Evolutionary conservation across 768 basidiomycete genomes (phyloP), one percentile per base, ranked within the genome.

Genomic region (Auriscalpium microsporum): DNA sequence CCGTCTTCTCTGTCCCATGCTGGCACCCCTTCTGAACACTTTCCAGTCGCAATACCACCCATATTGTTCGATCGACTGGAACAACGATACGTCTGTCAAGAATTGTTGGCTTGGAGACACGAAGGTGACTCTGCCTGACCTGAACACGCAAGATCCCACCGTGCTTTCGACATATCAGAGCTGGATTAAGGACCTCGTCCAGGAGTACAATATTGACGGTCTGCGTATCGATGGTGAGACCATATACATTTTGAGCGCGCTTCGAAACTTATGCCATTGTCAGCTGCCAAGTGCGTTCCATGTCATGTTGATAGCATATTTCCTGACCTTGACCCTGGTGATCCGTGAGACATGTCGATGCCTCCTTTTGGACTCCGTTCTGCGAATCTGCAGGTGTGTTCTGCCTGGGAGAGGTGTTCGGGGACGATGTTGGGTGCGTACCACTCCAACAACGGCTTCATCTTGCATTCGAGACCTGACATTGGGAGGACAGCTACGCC

Each of bases 81-180:
- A 72, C 34, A 89, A 93, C 64, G 69, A 73, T 37, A 86, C 83
- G 4, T 83, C 84, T 58, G 78, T 86, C 63, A 80, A 91, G 69
- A 65, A 78, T 42, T 92, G 91, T 68, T 94, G 91, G 90, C 72
- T 94, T 16, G 91, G 92, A 2, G 89, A 94, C 64, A 71, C 72
- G 10, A 77, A 73, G 2, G 86, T 94, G 51, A 77, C 88, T 21
- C 75, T 93, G 0, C 80, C 87, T 0, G 92, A 94, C 67, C 63
- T 94, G 57, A 82, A 94, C 70, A 93, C 90, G 11, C 76, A 80
- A 62, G 80, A 88, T 58, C 71, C 80, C 8, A 70, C 71, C 35
- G 88, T 94, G 44, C 73, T 81, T 35, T 71, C 76, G 10, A 74
- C 73, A 37, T 92, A 86, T 68, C 78, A 80, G 28, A 64, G 71